Evolutionary conservation across 2,329 filamentous ascomycete genomes (phyloP).

Genomic region (Alternaria sp.): DNA sequence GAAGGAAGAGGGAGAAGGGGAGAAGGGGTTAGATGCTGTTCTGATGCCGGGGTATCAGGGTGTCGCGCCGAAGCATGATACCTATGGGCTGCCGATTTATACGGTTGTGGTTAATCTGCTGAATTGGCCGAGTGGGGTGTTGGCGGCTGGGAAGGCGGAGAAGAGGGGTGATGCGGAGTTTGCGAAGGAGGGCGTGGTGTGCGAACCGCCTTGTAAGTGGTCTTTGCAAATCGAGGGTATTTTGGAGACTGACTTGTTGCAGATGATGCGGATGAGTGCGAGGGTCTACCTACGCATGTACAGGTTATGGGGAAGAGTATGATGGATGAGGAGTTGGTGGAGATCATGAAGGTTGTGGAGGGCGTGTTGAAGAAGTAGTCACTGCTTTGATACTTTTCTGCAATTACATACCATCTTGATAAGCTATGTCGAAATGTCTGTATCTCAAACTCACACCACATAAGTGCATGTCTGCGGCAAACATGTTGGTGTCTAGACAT

Average conservation of each 20-base stretch:
- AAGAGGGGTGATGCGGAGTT: constrained; percentile 50
- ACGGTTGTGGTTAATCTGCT: constrained; percentile 61
- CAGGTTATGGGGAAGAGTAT: constrained; percentile 56
- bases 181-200: constrained; percentile 31
- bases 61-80: constrained; percentile 61
- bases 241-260: not conserved
- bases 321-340: constrained; percentile 56
- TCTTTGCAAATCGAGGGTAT: not conserved
- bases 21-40: constrained; percentile 58
- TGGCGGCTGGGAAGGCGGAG: constrained; percentile 54
- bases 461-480: not conserved
- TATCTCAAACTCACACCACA: not conserved
- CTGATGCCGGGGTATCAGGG: constrained; percentile 58
- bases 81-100: constrained; percentile 55
- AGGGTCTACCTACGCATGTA: constrained; percentile 56
- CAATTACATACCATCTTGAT: no score
- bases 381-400: no score
- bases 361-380: constrained; percentile 8
- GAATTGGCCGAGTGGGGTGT: constrained; percentile 60
- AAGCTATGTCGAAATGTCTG: no score
- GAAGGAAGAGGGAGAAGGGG: constrained; percentile 11
- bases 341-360: constrained; percentile 45
- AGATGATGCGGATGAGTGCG: constrained; percentile 49
- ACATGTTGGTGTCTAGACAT: not conserved
- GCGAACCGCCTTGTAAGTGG: constrained; percentile 47